Percentiles rank a stretch among this genome's conserved stretches.
Evolutionary conservation across 495 filamentous ascomycete species (phyloP).

Genomic region (Opeltia flavorubescens): DNA sequence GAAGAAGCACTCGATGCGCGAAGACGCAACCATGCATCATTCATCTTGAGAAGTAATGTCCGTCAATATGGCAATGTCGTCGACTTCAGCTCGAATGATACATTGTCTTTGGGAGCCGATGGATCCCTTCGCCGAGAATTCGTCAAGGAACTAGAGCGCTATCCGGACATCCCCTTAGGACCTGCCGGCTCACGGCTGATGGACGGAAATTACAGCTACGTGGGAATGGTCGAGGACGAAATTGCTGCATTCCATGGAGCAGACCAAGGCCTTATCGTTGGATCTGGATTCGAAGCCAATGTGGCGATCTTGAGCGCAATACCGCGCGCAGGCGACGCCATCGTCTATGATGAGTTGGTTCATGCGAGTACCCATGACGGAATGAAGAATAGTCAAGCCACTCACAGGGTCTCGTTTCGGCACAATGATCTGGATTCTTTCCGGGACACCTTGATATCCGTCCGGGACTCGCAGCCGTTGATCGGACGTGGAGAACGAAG

Average conservation of each 20-base stretch:
- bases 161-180: slow-evolving; percentile 27
- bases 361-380: slow-evolving; percentile 72
- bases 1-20: neutral
- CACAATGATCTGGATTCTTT: slow-evolving; percentile 45
- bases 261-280: slow-evolving; percentile 50
- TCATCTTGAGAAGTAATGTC: neutral
- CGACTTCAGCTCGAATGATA: neutral
- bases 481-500: slow-evolving; percentile 23
- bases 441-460: slow-evolving; percentile 22
- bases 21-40: neutral
- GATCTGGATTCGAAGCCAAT: slow-evolving; percentile 69
- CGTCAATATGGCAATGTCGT: neutral
- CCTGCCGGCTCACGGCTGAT: slow-evolving; percentile 31
- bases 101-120: neutral
- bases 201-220: slow-evolving; percentile 54
- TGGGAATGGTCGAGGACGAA: slow-evolving; percentile 45
- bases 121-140: slow-evolving; percentile 19
- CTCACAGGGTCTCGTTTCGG: slow-evolving; percentile 32
- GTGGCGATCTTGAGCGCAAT: slow-evolving; percentile 50
- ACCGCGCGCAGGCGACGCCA: slow-evolving; percentile 52
- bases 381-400: slow-evolving; percentile 50
- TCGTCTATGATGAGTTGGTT: slow-evolving; percentile 60
- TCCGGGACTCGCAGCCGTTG: slow-evolving; percentile 19
- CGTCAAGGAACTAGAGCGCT: slow-evolving; percentile 19
- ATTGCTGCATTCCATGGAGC: slow-evolving; percentile 58